phyloP scores from a whole-genome alignment of 441 rosid species.

The Erodium trifolium region DNA sequence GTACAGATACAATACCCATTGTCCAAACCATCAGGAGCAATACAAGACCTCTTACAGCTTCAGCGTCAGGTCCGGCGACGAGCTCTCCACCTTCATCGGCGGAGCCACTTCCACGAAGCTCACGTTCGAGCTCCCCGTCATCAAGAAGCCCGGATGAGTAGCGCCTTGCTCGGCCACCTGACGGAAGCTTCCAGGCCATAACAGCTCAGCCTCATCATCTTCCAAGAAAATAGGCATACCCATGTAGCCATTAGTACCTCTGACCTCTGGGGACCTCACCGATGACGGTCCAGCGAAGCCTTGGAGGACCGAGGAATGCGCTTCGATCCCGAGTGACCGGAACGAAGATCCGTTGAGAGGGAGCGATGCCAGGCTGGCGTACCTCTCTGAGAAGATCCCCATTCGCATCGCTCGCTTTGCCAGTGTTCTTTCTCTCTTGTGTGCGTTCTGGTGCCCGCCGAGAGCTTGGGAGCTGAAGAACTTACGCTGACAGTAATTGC shows the following conservation, averaged over 20 bases:
- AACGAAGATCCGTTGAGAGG: constrained; percentile 33
- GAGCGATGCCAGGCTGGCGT: constrained; percentile 32
- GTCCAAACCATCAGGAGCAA: background rate
- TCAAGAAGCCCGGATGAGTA: constrained; percentile 18
- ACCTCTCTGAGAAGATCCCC: constrained; percentile 37
- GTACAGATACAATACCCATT: background rate
- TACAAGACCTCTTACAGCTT: constrained; percentile 24
- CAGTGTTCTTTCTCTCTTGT: constrained; percentile 66
- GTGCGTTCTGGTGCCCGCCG: constrained; percentile 83
- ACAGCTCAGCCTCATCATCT: constrained; percentile 36
- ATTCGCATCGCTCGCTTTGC: constrained; percentile 58
- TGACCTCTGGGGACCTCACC: constrained; percentile 20
- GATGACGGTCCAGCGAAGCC: constrained; percentile 12
- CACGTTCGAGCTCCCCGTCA: constrained; percentile 28
- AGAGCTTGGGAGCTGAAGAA: constrained; percentile 80
- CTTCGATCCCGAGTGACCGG: constrained; percentile 38
- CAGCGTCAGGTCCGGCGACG: constrained; percentile 35
- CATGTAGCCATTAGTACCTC: constrained; percentile 11
- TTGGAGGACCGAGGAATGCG: constrained; percentile 39
- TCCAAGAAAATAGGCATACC: constrained; percentile 32
- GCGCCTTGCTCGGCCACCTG: constrained; percentile 22
- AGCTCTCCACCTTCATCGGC: constrained; percentile 21
- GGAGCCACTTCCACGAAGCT: constrained; percentile 22
- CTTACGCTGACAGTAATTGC: constrained; percentile 75
- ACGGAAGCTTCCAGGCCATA: constrained; percentile 44